These are phyloP conservation scores for Monoraphidium neglectum DNA, from an alignment of 139 green algal species.

Conservation along the genomic window DNA sequence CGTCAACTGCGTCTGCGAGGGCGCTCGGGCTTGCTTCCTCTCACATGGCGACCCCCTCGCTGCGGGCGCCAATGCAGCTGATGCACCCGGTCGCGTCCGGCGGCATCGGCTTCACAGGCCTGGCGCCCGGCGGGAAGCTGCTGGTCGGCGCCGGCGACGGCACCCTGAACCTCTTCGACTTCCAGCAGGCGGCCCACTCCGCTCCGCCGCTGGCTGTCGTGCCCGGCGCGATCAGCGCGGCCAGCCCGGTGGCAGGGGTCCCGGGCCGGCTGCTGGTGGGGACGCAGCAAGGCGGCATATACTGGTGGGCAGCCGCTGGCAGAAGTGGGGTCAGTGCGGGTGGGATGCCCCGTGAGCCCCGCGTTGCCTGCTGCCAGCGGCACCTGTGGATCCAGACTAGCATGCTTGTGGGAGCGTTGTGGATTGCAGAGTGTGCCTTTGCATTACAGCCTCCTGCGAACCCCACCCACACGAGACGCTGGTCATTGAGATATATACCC, in stretches of 20 bases:
- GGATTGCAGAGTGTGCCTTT: too few species aligned
- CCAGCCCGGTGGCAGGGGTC: constrained; percentile 25
- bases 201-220: constrained; percentile 41
- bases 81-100: constrained; percentile 37
- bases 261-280: constrained; percentile 39
- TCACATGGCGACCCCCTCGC: too few species aligned
- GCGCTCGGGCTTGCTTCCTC: too few species aligned
- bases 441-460: too few species aligned
- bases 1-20: too few species aligned
- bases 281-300: constrained; percentile 34
- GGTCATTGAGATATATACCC: too few species aligned
- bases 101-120: constrained; percentile 30
- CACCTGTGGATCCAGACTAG: too few species aligned
- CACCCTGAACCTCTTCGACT: constrained; percentile 32
- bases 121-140: constrained; percentile 33
- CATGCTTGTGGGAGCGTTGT: too few species aligned
- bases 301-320: constrained; percentile 12
- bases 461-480: too few species aligned
- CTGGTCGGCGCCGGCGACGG: constrained; percentile 46
- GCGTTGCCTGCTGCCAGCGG: too few species aligned
- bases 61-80: too few species aligned
- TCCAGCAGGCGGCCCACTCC: constrained; percentile 22
- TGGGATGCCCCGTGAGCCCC: background rate
- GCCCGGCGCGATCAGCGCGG: constrained; percentile 38
- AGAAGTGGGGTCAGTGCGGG: too few species aligned